phyloP scores from a whole-genome alignment of 352 stramenopile genomes.

The Phytophthora nicotianae region DNA sequence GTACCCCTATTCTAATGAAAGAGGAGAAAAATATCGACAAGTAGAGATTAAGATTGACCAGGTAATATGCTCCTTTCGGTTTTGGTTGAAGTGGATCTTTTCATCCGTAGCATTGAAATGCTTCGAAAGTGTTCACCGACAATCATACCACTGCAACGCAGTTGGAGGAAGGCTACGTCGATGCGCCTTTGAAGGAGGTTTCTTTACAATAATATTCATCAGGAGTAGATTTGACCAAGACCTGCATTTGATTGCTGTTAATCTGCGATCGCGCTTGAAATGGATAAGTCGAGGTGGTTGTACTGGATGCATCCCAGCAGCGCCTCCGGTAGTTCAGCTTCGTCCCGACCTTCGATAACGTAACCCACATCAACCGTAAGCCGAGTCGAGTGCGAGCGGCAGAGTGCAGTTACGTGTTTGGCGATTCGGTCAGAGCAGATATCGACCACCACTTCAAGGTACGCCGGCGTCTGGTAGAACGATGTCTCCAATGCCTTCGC shows the following conservation, averaged over 20 bases:
- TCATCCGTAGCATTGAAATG: too few species aligned
- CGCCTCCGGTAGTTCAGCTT: constrained; percentile 77
- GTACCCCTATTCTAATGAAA: background rate
- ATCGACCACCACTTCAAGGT: constrained; percentile 82
- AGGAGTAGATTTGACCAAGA: background rate
- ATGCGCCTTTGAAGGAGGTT: too few species aligned
- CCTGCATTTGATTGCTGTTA: constrained; percentile 8
- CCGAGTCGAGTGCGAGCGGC: constrained; percentile 62
- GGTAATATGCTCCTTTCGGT: too few species aligned
- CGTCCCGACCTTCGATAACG: constrained; percentile 73
- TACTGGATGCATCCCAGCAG: constrained; percentile 83
- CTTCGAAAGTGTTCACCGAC: too few species aligned
- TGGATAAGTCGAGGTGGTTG: constrained; percentile 70
- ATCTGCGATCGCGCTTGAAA: constrained; percentile 56
- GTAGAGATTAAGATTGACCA: too few species aligned
- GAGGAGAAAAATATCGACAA: too few species aligned
- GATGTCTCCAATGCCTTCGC: constrained; percentile 62
- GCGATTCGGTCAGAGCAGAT: constrained; percentile 76
- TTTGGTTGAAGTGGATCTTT: too few species aligned
- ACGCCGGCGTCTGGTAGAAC: constrained; percentile 65
- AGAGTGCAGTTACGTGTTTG: constrained; percentile 80
- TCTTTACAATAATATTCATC: constrained; percentile 32
- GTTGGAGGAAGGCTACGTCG: background rate
- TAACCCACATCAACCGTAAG: constrained; percentile 84
- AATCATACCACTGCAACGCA: background rate